Evolutionary conservation across 164 flowering plant genomes (phyloP).

Genomic region (Chimonanthus salicifolius): DNA sequence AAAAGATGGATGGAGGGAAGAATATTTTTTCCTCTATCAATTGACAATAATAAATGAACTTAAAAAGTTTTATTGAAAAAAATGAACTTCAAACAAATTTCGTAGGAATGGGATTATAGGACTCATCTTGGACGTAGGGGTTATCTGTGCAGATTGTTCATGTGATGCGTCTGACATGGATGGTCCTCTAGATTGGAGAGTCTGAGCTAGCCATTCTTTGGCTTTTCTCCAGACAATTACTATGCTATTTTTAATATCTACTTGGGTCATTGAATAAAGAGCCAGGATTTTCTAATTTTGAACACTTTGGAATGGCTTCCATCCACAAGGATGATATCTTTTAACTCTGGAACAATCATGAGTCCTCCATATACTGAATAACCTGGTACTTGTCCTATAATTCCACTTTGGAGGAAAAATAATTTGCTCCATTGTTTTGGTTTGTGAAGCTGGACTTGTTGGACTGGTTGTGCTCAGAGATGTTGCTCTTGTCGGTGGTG

Average conservation of each 20-base stretch:
- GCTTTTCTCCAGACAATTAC: background rate
- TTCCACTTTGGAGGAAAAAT: background rate
- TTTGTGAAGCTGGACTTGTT: slow-evolving; percentile 81
- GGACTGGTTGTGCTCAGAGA: slow-evolving; percentile 80
- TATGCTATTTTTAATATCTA: background rate
- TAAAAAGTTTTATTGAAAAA: no score
- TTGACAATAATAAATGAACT: no score
- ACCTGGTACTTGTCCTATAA: background rate
- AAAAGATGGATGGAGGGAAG: background rate
- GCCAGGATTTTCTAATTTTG: background rate
- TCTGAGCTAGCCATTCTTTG: background rate
- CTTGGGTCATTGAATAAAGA: background rate
- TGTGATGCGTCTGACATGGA: no score
- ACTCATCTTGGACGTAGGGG: background rate
- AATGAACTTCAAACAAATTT: background rate
- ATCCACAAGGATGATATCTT: background rate
- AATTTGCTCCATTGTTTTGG: slow-evolving; percentile 11
- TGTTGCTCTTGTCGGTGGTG: slow-evolving; percentile 73
- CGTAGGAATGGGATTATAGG: background rate
- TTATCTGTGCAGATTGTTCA: background rate
- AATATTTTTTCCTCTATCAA: background rate
- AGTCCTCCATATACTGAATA: background rate
- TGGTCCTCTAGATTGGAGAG: background rate
- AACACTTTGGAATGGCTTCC: background rate
- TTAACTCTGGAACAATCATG: background rate